Base-by-base conservation (phyloP, 805 yeast genomes). In the Peterozyma toletana region DNA sequence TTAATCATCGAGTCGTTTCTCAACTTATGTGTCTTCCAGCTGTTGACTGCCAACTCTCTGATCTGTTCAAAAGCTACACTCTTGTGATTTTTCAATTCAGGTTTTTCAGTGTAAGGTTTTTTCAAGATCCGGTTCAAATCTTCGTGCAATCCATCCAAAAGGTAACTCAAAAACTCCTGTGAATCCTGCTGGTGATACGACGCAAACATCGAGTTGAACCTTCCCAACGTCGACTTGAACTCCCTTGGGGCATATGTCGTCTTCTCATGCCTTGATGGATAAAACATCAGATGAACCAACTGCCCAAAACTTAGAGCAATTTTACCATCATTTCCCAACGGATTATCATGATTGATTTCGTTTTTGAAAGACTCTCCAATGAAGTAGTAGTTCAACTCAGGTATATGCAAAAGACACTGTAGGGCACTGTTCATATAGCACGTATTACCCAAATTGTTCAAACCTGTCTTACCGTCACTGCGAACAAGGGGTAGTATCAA, bases 351-450 rank as follows among this genome's bases (percentile, higher is more conserved):
- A 56, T 93, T 93, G 40, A 91, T 63, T 53, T 91, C 98, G 2
- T 60, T 59, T 50, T 73, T 68, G 57, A 68, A 85, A 13, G 75
- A 66, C 43, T 77, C 75, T 54, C 73, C 76, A 33, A 82, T 63
- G 54, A 91, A 93, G 57, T 88, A 91, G 36, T 78, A 71, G 9
- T 82, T 76, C 21, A 93, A 62, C 59, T 88, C 96, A 1, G 96
- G 95, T 11, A 90, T 73, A 56, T 91, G 98, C 0, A 78, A 74
- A 36, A 91, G 64, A 55, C 97, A 91, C 57, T 93, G 98, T 38
- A 91, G 64, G 0, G 96, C 96, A 9, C 95, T 86, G 60, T 88
- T 89, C 97, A 90, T 89, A 60, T 88, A 90, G 60, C 97, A 90
- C 0, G 95, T 82, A 58, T 90, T 90, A 2, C 97, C 97, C 48